Percentiles rank a stretch among this genome's conserved stretches.
phyloP scores from a whole-genome alignment of 805 yeast genomes.

The Metschnikowia hibisci region DNA sequence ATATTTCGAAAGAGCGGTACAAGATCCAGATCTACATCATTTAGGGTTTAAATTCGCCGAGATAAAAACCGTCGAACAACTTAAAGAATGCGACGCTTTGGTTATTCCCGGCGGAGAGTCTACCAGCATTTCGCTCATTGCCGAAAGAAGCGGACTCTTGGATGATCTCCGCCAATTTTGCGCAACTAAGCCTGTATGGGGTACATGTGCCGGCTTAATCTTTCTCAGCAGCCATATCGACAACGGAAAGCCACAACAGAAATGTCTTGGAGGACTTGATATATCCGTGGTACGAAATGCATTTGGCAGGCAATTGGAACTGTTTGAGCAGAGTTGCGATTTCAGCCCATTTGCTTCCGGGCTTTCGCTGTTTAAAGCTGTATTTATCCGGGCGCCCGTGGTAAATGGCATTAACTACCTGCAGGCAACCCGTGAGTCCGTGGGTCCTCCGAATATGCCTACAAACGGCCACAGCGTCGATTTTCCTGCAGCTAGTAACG shows the following conservation, averaged over 20 bases:
- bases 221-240: conserved; percentile 53
- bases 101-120: conserved; percentile 75
- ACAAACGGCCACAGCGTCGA: not conserved
- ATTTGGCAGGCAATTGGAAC: conserved; percentile 72
- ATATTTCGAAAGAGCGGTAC: conserved; percentile 19
- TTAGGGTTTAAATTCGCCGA: conserved; percentile 36
- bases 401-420: conserved; percentile 31
- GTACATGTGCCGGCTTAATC: conserved; percentile 83
- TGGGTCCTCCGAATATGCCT: conserved; percentile 13
- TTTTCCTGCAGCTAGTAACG: conserved; percentile 15
- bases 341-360: conserved; percentile 41
- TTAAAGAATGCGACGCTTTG: conserved; percentile 51
- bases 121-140: conserved; percentile 65
- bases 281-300: conserved; percentile 68
- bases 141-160: conserved; percentile 59
- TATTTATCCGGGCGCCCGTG: conserved; percentile 77
- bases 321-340: conserved; percentile 50
- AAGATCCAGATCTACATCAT: conserved; percentile 5
- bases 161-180: conserved; percentile 52
- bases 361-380: conserved; percentile 38
- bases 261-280: conserved; percentile 60
- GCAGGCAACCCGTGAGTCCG: conserved; percentile 4
- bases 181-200: conserved; percentile 62
- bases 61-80: conserved; percentile 51
- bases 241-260: conserved; percentile 52